phyloP scores from a whole-genome alignment of 495 filamentous ascomycete genomes.

The Tuber umbilicatum region DNA sequence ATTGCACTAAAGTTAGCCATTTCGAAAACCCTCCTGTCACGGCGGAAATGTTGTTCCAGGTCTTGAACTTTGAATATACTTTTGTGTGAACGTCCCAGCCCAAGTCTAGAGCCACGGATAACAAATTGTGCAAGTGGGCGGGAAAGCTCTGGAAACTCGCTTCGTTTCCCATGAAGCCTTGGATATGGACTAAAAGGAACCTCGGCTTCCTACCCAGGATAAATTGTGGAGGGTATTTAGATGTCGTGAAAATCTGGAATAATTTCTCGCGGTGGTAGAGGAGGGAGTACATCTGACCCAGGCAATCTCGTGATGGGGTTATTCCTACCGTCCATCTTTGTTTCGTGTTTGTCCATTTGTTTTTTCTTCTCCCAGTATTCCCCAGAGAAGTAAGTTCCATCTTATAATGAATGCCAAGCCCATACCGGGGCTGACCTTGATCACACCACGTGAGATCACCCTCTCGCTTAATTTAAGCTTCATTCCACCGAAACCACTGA shows the following conservation, averaged over 20 bases:
- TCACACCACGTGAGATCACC: too few species aligned
- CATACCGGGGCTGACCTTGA: too few species aligned
- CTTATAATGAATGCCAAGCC: too few species aligned
- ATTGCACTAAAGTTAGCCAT: slow-evolving; percentile 72
- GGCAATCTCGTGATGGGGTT: neutral
- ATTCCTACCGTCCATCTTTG: neutral
- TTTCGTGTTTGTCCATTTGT: neutral
- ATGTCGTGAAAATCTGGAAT: neutral
- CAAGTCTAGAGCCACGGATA: slow-evolving; percentile 59
- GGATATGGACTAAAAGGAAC: slow-evolving; percentile 77
- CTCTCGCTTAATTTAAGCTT: too few species aligned
- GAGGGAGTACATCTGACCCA: too few species aligned
- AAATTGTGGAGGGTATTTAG: neutral
- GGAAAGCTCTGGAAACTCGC: slow-evolving; percentile 85
- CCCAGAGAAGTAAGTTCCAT: slow-evolving; percentile 59
- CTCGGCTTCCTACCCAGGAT: slow-evolving; percentile 43
- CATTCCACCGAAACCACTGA: too few species aligned
- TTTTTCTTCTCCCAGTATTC: too few species aligned
- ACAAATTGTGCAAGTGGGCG: slow-evolving; percentile 71
- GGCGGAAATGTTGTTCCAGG: slow-evolving; percentile 63
- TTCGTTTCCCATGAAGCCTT: slow-evolving; percentile 89
- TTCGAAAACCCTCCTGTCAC: slow-evolving; percentile 72
- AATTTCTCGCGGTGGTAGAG: neutral
- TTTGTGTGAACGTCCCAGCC: slow-evolving; percentile 78
- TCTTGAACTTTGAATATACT: slow-evolving; percentile 86